A percentile compares a stretch with the other conserved stretches of the same genome.
Evolutionary conservation across 805 yeast genomes (phyloP).

Genomic region (Monosporozyma servazzii): DNA sequence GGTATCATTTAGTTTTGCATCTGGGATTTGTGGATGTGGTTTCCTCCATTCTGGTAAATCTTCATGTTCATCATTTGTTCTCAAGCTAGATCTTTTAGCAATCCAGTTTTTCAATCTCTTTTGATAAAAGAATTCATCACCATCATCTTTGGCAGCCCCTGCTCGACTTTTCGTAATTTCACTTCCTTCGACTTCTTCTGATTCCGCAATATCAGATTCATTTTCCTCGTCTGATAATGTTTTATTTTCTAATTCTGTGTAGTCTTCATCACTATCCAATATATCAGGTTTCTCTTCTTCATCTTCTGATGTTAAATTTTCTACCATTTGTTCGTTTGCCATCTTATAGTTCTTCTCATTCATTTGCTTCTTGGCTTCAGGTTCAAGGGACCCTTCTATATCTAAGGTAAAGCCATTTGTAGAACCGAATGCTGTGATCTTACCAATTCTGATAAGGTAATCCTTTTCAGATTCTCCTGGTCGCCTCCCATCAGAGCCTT

Average conservation of each 20-base stretch:
- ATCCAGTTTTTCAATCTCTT: conserved; percentile 55
- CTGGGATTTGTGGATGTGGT: conserved; percentile 71
- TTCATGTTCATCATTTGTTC: conserved; percentile 14
- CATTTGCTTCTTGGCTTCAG: background rate
- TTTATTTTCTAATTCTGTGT: background rate
- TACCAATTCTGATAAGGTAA: conserved; percentile 77
- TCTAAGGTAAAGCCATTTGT: conserved; percentile 41
- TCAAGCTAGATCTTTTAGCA: conserved; percentile 38
- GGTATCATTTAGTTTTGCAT: conserved; percentile 60
- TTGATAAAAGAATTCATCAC: conserved; percentile 60
- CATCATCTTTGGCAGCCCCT: conserved; percentile 55
- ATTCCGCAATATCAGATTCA: conserved; percentile 17
- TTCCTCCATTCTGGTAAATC: conserved; percentile 50
- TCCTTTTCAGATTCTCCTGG: conserved; percentile 77
- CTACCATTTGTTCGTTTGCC: conserved; percentile 18
- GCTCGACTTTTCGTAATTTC: conserved; percentile 11
- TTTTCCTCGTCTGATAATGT: conserved; percentile 13
- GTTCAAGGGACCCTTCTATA: background rate
- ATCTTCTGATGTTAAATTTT: conserved; percentile 11
- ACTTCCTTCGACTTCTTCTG: conserved; percentile 8
- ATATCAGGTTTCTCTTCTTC: conserved; percentile 18
- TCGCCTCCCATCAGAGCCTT: conserved; percentile 31
- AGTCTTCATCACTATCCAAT: conserved; percentile 15
- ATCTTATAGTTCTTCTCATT: conserved; percentile 5
- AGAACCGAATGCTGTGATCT: conserved; percentile 87